Base-by-base conservation (phyloP, 495 filamentous ascomycete genomes). In the Hypoxylon perforatum region DNA sequence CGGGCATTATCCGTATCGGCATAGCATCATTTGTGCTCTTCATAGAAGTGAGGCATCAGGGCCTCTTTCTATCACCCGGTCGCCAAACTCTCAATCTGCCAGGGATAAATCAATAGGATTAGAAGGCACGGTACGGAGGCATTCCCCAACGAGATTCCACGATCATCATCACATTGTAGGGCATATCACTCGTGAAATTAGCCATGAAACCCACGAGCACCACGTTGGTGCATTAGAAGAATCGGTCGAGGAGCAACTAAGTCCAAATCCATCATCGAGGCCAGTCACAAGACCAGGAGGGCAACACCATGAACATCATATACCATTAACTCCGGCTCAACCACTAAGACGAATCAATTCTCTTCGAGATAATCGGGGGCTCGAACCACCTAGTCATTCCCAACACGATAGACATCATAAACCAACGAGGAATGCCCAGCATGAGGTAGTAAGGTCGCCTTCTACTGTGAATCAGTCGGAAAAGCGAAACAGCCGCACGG, bases 1-100 rank as follows among this genome's bases (percentile, higher is more conserved):
- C 4, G 72, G 73, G 3, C 70, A 76, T 63, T 67, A 74, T 50
- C 74, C 73, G 6, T 75, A 71, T 60, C 67, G 73, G 11, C 74
- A 76, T 57, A 68, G 67, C 22, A 61, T 68, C 35, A 57, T 63
- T 10, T 79, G 69, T 49, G 47, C 52, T 17, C 51, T 59, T 33
- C 25, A 57, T 57, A 64, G 67, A 53, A 61, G 56, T 55, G 69
- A 69, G 35, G 66, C 63, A 14, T 63, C 66, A 22, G 70, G 60
- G 9, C 58, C 65, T 25, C 35, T 19, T 28, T 52, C 51, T 14
- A n/a, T 30, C 38, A 21, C 28, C 44, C 39, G 38, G 9, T 9
- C 35, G 5, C 30, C 8, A 14, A 44, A 47, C 19, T 42, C 42
- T 6, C 44, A 23, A 9, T 36, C 63, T 17, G 49, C 19, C n/a